Percentiles rank a stretch among this genome's conserved stretches.
phyloP scores from a whole-genome alignment of 495 filamentous ascomycete species.

The Penicillium psychrofluorescens region DNA sequence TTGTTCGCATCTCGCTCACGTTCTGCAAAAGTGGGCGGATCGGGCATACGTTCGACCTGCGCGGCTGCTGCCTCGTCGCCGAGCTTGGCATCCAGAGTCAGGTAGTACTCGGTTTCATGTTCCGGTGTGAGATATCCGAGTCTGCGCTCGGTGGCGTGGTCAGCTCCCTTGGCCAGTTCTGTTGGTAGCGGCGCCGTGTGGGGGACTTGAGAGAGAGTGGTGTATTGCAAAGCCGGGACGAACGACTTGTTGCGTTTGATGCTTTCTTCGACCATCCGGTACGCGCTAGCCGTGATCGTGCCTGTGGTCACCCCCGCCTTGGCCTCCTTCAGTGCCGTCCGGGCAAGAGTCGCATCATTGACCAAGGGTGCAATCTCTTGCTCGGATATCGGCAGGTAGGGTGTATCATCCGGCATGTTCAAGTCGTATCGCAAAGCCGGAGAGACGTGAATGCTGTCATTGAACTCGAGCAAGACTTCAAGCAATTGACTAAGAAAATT shows the following conservation, averaged over 20 bases:
- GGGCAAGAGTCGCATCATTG: conserved; percentile 30
- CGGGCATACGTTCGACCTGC: conserved; percentile 29
- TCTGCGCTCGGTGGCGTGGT: conserved; percentile 14
- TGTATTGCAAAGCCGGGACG: conserved; percentile 28
- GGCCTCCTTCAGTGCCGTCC: conserved; percentile 37
- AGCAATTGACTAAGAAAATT: conserved; percentile 54
- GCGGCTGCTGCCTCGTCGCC: conserved; percentile 37
- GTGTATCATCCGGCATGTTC: conserved; percentile 34
- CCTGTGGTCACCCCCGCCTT: conserved; percentile 34
- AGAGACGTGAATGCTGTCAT: conserved; percentile 68
- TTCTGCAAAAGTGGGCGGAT: conserved; percentile 35
- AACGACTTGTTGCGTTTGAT: conserved; percentile 34
- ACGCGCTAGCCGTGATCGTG: conserved; percentile 28
- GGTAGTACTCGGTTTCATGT: conserved; percentile 74
- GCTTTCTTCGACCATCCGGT: conserved; percentile 32
- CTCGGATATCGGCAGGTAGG: conserved; percentile 30
- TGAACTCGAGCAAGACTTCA: conserved; percentile 81
- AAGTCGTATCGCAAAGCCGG: conserved; percentile 63
- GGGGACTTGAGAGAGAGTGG: conserved; percentile 21
- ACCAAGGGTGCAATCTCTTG: conserved; percentile 28
- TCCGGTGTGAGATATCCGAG: conserved; percentile 63
- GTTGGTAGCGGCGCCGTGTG: conserved; percentile 17
- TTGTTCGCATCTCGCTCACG: conserved; percentile 54
- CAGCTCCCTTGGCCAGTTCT: conserved; percentile 9
- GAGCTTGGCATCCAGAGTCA: conserved; percentile 60